These are phyloP conservation scores for Trypanosoma melophagium DNA, from an alignment of 208 protist genomes.

Conservation along the genomic window DNA sequence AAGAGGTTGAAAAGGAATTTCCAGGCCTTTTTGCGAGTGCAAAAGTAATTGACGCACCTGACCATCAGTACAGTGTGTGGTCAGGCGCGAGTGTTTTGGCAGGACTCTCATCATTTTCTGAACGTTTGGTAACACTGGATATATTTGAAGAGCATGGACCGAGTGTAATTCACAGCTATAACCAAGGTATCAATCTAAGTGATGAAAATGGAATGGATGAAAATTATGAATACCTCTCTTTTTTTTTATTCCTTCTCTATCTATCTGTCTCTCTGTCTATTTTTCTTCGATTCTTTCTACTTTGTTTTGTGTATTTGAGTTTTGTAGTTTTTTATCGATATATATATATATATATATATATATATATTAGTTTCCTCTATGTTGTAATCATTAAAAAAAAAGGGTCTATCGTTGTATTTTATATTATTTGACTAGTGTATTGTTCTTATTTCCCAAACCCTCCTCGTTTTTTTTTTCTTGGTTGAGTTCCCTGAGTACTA, in stretches of 20 bases:
- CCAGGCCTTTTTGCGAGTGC: constrained; percentile 29
- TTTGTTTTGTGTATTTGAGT: too few species aligned
- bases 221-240: background rate
- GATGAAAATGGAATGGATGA: background rate
- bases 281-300: background rate
- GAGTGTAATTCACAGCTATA: constrained; percentile 18
- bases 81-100: constrained; percentile 27
- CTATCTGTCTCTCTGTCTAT: background rate
- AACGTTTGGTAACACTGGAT: constrained; percentile 12
- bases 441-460: constrained; percentile 13
- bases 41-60: constrained; percentile 23
- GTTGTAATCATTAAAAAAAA: too few species aligned
- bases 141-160: constrained; percentile 26
- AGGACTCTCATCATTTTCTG: constrained; percentile 18
- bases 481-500: background rate
- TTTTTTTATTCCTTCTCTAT: background rate
- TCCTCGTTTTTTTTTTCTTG: constrained; percentile 14
- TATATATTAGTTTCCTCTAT: too few species aligned
- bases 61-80: constrained; percentile 23
- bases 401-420: too few species aligned
- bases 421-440: too few species aligned
- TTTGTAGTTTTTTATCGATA: too few species aligned
- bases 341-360: too few species aligned
- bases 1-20: constrained; percentile 28
- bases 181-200: background rate